These are phyloP conservation scores for Plasmodium gonderi DNA, from an alignment of 169 alveolate genomes.

Conservation along the genomic window DNA sequence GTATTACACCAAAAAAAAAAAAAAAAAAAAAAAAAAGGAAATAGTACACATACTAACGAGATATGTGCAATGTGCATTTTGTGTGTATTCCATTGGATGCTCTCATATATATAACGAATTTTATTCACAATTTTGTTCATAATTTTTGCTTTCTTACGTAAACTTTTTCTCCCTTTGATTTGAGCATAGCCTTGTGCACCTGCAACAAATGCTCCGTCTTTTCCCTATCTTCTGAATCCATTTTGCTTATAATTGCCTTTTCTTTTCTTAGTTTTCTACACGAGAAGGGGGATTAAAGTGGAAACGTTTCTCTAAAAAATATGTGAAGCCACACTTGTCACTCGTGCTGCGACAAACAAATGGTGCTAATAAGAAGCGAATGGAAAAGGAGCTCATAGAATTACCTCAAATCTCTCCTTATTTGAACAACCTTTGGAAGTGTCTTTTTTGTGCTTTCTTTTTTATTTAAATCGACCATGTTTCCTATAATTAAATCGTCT, in stretches of 20 bases:
- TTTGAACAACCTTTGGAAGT: slow-evolving; percentile 27
- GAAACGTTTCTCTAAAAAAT: background rate
- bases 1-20: background rate
- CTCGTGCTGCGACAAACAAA: too few species aligned
- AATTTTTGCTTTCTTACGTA: slow-evolving; percentile 15
- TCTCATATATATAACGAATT: too few species aligned
- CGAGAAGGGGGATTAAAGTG: background rate
- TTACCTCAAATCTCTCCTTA: slow-evolving; percentile 25
- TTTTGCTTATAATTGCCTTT: slow-evolving; percentile 16
- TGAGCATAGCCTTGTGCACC: slow-evolving; percentile 30
- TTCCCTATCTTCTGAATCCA: slow-evolving; percentile 28
- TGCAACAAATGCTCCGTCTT: slow-evolving; percentile 23
- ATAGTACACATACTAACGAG: background rate
- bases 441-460: background rate
- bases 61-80: background rate
- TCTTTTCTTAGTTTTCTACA: slow-evolving; percentile 31
- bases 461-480: slow-evolving; percentile 19
- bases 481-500: slow-evolving; percentile 53
- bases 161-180: slow-evolving; percentile 62
- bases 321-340: background rate
- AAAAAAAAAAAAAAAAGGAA: background rate
- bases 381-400: too few species aligned
- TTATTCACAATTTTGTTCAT: background rate
- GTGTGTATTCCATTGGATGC: background rate
- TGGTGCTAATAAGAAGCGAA: background rate